Evolutionary conservation across 768 basidiomycete genomes (phyloP).

Genomic region (Suillus luteus): DNA sequence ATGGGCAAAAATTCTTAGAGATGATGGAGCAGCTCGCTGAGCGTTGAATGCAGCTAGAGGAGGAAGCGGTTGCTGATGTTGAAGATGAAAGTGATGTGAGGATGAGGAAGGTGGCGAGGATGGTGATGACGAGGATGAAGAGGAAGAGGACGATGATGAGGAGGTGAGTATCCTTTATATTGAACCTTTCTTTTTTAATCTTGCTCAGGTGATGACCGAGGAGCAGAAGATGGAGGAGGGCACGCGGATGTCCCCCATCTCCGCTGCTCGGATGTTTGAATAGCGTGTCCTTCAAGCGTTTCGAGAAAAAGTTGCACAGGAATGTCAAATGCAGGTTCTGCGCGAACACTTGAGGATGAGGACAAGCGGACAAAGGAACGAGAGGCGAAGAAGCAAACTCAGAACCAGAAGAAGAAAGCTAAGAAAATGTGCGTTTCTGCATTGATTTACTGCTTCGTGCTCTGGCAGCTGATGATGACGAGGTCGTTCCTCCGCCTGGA

Average conservation of each 20-base stretch:
- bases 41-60: conserved; percentile 89
- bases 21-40: conserved; percentile 99
- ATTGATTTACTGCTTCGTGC: conserved; percentile 35
- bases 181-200: conserved; percentile 14
- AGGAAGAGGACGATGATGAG: conserved; percentile 47
- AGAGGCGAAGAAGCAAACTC: conserved; percentile 90
- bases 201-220: conserved; percentile 75
- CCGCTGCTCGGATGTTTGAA: conserved; percentile 99
- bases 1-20: conserved; percentile 98
- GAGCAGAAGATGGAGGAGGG: conserved; percentile 99
- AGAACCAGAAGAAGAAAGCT: conserved; percentile 99
- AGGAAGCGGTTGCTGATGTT: conserved; percentile 61
- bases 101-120: conserved; percentile 62
- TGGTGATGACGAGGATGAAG: conserved; percentile 65
- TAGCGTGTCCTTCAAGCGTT: conserved; percentile 96
- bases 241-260: conserved; percentile 99
- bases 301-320: conserved; percentile 95
- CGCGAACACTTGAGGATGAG: conserved; percentile 96
- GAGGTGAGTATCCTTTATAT: conserved; percentile 38
- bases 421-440: conserved; percentile 78
- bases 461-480: conserved; percentile 80
- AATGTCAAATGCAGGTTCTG: conserved; percentile 89
- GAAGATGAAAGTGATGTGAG: conserved; percentile 63
- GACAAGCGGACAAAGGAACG: conserved; percentile 83
- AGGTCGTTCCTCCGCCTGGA: conserved; percentile 60